Base-by-base conservation (phyloP, 2,329 filamentous ascomycete genomes). In the Fonsecaea pugnacius region DNA sequence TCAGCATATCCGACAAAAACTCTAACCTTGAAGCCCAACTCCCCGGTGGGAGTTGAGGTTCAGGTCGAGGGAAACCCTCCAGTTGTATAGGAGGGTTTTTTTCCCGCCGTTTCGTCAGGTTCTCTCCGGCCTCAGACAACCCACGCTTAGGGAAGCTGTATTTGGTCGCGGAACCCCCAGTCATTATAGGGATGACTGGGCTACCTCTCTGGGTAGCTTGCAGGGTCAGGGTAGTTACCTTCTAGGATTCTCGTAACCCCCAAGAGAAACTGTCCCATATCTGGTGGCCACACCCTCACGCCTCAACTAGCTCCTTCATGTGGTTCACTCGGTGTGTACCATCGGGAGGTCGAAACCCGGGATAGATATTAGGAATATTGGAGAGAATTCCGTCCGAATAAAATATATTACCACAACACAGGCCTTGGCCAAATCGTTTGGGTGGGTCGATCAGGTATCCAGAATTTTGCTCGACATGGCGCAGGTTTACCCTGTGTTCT, bases 1-100 rank as follows among this genome's bases (percentile, higher is more conserved):
- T 48, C 43, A 21, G 21, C 10, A 48, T 12, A 48, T 12, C 5
- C 10, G 4, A 24, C 43, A 48, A 48, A 48, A 48, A 48, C 43
- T 48, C 43, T 48, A 48, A 27, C 43, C 43, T 48, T 6, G 43
- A 48, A 48, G 18, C 18, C 21, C 43, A 48, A 48, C 43, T 24
- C 21, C 43, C 18, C 21, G 18, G 18, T 48, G 43, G 43, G 10
- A 48, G 21, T 24, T 48, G 43, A 48, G 43, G 43, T 48, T 48
- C 43, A 48, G 43, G 43, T 48, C 43, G 43, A 48, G 43, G 18
- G 18, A 48, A 48, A 48, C 43, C 21, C 43, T 48, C 18, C 43
- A 46, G n/a, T 18, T 4, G 4, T 24, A 18, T 10, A 14, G 43
- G 43, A 48, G 43, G 21, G 10, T 27, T 24, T 48, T 48, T 48